Percentiles rank a stretch among this genome's conserved stretches.
phyloP scores from a whole-genome alignment of 352 stramenopile species.

The Globisporangium ultimum region DNA sequence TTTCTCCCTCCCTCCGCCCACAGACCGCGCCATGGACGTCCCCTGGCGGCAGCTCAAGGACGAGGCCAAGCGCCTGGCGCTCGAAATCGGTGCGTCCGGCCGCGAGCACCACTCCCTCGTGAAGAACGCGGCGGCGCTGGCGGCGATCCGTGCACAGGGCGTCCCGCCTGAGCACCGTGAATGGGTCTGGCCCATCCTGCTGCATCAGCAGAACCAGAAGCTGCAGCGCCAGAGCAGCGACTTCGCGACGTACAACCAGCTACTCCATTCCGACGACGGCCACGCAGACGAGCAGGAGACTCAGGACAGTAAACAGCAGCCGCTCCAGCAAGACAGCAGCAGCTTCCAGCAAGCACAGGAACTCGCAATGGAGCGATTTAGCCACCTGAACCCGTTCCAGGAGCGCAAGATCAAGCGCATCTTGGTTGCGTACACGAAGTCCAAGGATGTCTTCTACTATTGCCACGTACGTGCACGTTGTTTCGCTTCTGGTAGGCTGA shows the following conservation, averaged over 20 bases:
- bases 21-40: slow-evolving; percentile 26
- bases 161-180: slow-evolving; percentile 67
- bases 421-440: slow-evolving; percentile 72
- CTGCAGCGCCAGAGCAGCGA: slow-evolving; percentile 50
- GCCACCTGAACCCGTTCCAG: slow-evolving; percentile 77
- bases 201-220: slow-evolving; percentile 63
- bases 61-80: slow-evolving; percentile 43
- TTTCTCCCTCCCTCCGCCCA: too few relatives aligned
- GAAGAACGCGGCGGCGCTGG: slow-evolving; percentile 38
- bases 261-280: slow-evolving; percentile 26
- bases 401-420: slow-evolving; percentile 84
- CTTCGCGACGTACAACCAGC: slow-evolving; percentile 45
- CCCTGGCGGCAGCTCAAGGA: slow-evolving; percentile 64
- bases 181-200: slow-evolving; percentile 74
- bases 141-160: slow-evolving; percentile 48
- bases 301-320: slow-evolving; percentile 22
- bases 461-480: slow-evolving; percentile 38
- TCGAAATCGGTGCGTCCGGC: slow-evolving; percentile 53
- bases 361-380: slow-evolving; percentile 74
- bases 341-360: slow-evolving; percentile 69
- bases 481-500: background rate
- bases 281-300: slow-evolving; percentile 21
- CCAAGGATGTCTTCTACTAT: slow-evolving; percentile 65
- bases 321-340: slow-evolving; percentile 19
- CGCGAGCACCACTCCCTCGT: slow-evolving; percentile 70